Conservation (phyloP, 2,329 filamentous ascomycete species). For the Aspergillus piperis region DNA sequence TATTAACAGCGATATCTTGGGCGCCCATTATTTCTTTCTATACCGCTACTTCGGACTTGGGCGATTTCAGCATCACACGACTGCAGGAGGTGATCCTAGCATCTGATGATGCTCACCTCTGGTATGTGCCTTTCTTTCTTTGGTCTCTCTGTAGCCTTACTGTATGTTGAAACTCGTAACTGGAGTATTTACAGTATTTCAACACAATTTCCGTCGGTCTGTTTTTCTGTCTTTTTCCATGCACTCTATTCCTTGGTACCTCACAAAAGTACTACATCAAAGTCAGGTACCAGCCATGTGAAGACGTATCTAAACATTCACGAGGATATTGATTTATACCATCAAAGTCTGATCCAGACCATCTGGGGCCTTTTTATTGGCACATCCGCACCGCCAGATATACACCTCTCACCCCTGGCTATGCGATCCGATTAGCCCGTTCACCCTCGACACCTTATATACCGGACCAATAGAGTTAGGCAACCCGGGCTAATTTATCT, state of each 20-base stretch:
- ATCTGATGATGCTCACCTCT: constrained; percentile 10
- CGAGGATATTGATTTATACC: not conserved
- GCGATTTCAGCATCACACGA: constrained; percentile 23
- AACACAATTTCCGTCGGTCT: not conserved
- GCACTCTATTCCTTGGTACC: not conserved
- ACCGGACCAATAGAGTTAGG: not conserved
- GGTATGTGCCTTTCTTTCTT: constrained; percentile 2
- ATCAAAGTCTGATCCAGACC: not conserved
- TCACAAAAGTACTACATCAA: constrained; percentile 6
- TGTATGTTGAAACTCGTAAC: not conserved
- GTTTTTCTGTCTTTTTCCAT: not conserved
- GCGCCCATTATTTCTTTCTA: constrained; percentile 8
- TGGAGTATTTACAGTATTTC: not conserved
- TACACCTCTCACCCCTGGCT: not conserved
- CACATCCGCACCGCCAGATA: not conserved
- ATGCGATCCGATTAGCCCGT: not conserved
- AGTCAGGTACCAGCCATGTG: not conserved
- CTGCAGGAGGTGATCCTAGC: constrained; percentile 10
- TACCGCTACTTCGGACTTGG: constrained; percentile 23
- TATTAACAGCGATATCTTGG: not conserved
- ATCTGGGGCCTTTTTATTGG: not conserved
- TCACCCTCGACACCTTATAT: not conserved
- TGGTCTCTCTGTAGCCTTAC: not conserved
- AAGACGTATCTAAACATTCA: not conserved
- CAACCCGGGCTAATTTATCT: not conserved